phyloP scores from a whole-genome alignment of 257 asterid species.

The Solanum bulbocastanum region DNA sequence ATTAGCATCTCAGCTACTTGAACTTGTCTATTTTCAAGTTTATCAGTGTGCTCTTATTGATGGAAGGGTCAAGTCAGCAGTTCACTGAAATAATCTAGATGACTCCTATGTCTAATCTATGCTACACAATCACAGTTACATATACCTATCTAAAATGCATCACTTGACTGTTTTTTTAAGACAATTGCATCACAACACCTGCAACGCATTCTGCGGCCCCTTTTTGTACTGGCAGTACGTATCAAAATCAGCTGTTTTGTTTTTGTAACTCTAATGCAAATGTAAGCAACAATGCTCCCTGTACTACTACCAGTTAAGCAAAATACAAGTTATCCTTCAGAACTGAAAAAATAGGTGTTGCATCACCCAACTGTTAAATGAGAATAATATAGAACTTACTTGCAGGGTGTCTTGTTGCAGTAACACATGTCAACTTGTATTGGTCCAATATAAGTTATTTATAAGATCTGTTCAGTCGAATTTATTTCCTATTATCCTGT shows the following conservation, averaged over 20 bases:
- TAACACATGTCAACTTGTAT: neutral
- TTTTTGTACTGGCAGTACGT: neutral
- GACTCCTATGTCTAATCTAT: neutral
- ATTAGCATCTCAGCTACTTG: neutral
- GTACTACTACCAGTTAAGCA: neutral
- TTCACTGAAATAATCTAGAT: neutral
- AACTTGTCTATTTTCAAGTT: neutral
- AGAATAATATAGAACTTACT: neutral
- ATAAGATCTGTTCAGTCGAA: neutral
- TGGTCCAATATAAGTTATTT: neutral
- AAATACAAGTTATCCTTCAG: neutral
- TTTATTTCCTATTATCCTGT: neutral
- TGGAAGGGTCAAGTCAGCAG: neutral
- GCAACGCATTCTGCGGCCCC: neutral
- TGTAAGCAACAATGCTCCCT: neutral
- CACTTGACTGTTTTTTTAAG: neutral
- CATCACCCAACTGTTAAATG: neutral
- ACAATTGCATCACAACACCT: neutral
- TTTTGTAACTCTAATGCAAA: neutral
- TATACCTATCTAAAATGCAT: neutral
- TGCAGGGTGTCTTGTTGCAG: neutral
- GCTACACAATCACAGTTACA: neutral
- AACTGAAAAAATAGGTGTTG: neutral
- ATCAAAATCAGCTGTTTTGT: neutral
- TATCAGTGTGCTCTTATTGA: neutral